Conservation (phyloP, 352 stramenopile genomes). For the Phytophthora syringae region DNA sequence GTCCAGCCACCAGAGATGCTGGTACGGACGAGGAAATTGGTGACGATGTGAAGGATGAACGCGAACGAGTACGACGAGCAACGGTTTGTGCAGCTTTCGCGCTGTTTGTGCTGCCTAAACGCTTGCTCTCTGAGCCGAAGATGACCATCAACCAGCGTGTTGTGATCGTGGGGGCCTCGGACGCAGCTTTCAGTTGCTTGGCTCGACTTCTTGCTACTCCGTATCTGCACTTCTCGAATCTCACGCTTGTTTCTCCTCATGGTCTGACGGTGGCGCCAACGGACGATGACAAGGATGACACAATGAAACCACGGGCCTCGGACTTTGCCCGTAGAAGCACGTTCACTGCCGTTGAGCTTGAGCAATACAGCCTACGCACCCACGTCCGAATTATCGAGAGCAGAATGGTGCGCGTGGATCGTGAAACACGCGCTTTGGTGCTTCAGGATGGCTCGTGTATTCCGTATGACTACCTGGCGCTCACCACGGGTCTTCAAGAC, state of each 20-base stretch:
- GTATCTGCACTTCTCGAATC: conserved; percentile 88
- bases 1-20: conserved; percentile 1
- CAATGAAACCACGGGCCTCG: conserved; percentile 3
- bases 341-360: conserved; percentile 48
- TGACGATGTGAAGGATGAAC: conserved; percentile 57
- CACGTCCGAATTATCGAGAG: conserved; percentile 71
- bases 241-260: conserved; percentile 85
- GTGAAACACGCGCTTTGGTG: conserved; percentile 66
- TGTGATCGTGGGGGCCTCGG: conserved; percentile 86
- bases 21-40: conserved; percentile 43
- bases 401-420: conserved; percentile 75
- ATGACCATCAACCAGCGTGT: conserved; percentile 83
- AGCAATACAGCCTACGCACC: conserved; percentile 65
- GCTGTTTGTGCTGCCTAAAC: conserved; percentile 89
- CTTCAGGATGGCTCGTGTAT: conserved; percentile 84
- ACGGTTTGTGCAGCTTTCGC: conserved; percentile 47
- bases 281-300: conserved; percentile 14
- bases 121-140: conserved; percentile 88
- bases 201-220: conserved; percentile 75
- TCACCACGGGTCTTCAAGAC: conserved; percentile 80
- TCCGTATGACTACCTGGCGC: conserved; percentile 85
- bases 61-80: conserved; percentile 27
- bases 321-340: conserved; percentile 65
- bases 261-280: conserved; percentile 57
- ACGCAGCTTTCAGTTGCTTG: conserved; percentile 81